phyloP scores from a whole-genome alignment of 1,284 basidiomycete species.

The Cryptococcus jaspeensis region DNA sequence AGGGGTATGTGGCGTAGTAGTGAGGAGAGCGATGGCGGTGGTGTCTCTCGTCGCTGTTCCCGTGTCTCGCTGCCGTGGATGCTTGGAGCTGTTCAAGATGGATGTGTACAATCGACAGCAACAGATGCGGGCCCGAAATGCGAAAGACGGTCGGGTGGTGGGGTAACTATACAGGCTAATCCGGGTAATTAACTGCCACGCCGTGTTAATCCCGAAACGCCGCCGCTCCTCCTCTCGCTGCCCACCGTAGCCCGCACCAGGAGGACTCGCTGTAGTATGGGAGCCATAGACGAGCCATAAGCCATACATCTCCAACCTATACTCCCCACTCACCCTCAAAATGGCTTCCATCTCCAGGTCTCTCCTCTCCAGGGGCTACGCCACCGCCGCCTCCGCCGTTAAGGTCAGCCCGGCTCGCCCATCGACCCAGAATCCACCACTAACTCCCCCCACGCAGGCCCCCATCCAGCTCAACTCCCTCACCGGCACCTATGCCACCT shows the following conservation, averaged over 20 bases:
- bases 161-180: background rate
- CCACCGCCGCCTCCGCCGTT: conserved; percentile 43
- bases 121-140: no score
- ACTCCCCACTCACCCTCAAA: conserved; percentile 22
- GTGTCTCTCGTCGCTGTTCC: background rate
- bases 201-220: background rate
- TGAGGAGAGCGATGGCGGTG: background rate
- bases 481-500: conserved; percentile 84
- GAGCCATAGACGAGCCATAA: conserved; percentile 7
- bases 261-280: background rate
- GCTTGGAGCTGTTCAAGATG: no score
- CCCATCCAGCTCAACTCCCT: conserved; percentile 54
- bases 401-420: conserved; percentile 36
- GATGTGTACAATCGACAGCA: no score
- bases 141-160: no score
- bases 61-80: no score
- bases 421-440: background rate
- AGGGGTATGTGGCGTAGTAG: background rate
- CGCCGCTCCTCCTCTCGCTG: background rate
- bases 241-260: background rate
- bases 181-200: background rate
- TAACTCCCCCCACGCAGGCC: conserved; percentile 30
- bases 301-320: background rate
- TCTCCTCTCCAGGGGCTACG: conserved; percentile 48
- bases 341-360: conserved; percentile 48